phyloP scores from a whole-genome alignment of 345 rosid species.

The Pistacia vera region DNA sequence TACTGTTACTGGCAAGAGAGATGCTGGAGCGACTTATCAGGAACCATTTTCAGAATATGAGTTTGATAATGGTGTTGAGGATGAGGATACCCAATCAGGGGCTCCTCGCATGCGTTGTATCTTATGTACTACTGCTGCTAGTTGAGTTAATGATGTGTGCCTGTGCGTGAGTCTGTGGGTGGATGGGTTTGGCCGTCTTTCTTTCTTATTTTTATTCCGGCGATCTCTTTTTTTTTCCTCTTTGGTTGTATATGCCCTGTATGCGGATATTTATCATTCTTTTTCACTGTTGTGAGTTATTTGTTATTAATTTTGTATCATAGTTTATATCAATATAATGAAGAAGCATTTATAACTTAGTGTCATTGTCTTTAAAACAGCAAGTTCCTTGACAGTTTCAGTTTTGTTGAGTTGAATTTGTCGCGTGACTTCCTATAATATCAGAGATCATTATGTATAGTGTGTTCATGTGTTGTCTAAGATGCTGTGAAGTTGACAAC shows the following conservation, averaged over 20 bases:
- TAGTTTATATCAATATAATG: constrained; percentile 3
- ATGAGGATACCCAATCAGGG: constrained; percentile 43
- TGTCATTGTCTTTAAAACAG: neutral
- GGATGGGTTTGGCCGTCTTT: neutral
- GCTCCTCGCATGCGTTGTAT: constrained; percentile 76
- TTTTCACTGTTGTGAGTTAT: constrained; percentile 2
- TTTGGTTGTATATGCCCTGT: constrained; percentile 2
- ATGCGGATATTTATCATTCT: neutral
- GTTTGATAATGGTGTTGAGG: constrained; percentile 36
- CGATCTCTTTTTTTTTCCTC: neutral
- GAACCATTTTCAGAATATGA: constrained; percentile 41
- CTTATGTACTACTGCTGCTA: constrained; percentile 94
- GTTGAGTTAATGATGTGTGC: constrained; percentile 38
- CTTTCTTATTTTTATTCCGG: neutral
- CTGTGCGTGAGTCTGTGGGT: neutral
- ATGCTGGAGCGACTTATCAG: constrained; percentile 27
- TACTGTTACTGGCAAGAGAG: constrained; percentile 44
- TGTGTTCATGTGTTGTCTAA: no score
- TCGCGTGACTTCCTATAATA: neutral
- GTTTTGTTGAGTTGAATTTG: neutral
- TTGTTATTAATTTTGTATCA: constrained; percentile 15
- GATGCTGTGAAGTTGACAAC: neutral
- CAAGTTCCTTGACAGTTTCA: neutral
- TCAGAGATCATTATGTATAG: neutral
- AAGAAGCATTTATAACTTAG: neutral